Percentiles rank a stretch among this genome's conserved stretches.
Conservation (phyloP, 2,329 filamentous ascomycete genomes). For the Aspergillus sp. region DNA sequence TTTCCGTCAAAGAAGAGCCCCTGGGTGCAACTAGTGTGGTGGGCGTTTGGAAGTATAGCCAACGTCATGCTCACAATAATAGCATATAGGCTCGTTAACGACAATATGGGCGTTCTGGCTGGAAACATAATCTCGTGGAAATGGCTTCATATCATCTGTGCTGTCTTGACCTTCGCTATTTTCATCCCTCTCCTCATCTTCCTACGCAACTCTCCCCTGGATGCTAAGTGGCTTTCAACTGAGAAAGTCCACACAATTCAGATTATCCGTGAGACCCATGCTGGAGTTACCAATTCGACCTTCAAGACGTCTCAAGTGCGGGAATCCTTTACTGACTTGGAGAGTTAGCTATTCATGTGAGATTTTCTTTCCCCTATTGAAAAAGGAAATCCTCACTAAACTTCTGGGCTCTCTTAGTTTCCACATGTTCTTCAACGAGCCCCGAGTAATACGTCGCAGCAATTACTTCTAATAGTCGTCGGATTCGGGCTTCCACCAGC, state of each 20-base stretch:
- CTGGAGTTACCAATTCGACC: constrained; percentile 4
- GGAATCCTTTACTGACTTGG: constrained; percentile 2
- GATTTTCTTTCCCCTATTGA: neutral
- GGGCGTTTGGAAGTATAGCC: constrained; percentile 21
- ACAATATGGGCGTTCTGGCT: neutral
- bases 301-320: constrained; percentile 6
- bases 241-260: constrained; percentile 7
- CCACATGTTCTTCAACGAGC: constrained; percentile 7
- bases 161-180: constrained; percentile 4
- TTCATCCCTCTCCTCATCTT: constrained; percentile 5
- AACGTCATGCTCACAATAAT: constrained; percentile 25
- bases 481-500: constrained; percentile 6
- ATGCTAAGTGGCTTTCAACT: constrained; percentile 5
- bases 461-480: constrained; percentile 4
- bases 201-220: constrained; percentile 5
- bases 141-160: constrained; percentile 6
- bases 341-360: constrained; percentile 7
- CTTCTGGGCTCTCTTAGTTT: neutral
- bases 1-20: constrained; percentile 22
- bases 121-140: constrained; percentile 6
- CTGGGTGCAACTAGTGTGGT: constrained; percentile 24
- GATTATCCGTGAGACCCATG: constrained; percentile 4
- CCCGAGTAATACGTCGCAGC: constrained; percentile 6
- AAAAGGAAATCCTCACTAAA: neutral
- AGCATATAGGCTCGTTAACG: constrained; percentile 17